These are phyloP conservation scores for Trichoderma sp. DNA, from an alignment of 2,329 filamentous ascomycete species.

Conservation along the genomic window DNA sequence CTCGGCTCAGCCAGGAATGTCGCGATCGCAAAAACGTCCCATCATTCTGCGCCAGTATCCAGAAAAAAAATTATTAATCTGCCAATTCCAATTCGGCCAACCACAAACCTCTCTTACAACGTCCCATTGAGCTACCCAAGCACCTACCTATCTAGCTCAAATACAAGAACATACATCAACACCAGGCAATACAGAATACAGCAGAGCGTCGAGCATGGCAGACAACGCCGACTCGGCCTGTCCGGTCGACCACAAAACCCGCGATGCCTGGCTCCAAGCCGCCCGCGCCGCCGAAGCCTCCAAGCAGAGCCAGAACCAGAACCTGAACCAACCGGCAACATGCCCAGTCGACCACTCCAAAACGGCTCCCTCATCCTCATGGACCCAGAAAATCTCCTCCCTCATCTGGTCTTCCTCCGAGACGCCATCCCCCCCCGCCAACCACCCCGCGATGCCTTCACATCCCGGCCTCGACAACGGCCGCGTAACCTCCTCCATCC, in stretches of 20 bases:
- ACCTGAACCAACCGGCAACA: conserved; percentile 29
- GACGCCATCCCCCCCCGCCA: conserved; percentile 28
- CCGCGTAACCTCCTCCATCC: conserved; percentile 79
- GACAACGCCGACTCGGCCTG: conserved; percentile 53
- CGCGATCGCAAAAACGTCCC: conserved; percentile 22
- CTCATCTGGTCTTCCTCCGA: conserved; percentile 44
- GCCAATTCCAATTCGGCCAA: not conserved
- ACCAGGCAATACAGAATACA: not conserved
- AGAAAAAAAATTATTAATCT: conserved; percentile 6
- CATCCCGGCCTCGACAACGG: conserved; percentile 56
- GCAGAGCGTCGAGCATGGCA: conserved; percentile 30
- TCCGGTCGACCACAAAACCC: conserved; percentile 87
- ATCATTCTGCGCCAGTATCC: not conserved
- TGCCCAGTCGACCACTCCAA: conserved; percentile 40
- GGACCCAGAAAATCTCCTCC: conserved; percentile 47
- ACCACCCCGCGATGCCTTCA: conserved; percentile 19
- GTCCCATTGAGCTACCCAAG: not conserved
- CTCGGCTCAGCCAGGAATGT: conserved; percentile 21
- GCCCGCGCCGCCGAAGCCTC: conserved; percentile 55
- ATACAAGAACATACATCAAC: not conserved
- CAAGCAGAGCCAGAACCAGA: not conserved
- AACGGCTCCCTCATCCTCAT: conserved; percentile 40
- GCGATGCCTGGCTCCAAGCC: conserved; percentile 81
- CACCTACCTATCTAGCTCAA: not conserved
- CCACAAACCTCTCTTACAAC: not conserved